Conservation (phyloP, 208 protist genomes). For the Leishmania major region DNA sequence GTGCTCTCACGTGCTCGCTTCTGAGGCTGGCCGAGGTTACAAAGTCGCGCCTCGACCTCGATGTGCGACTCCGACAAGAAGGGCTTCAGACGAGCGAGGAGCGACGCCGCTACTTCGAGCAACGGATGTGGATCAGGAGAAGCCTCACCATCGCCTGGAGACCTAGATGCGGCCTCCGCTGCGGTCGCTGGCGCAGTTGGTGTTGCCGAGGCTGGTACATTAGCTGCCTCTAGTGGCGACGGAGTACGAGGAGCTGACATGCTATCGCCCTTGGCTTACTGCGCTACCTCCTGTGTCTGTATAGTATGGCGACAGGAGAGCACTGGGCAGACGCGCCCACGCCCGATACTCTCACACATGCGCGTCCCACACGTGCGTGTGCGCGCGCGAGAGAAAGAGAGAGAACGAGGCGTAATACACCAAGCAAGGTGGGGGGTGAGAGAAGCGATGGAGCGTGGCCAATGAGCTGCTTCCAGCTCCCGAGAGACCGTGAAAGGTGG, state of each 20-base stretch:
- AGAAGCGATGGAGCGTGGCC: not conserved
- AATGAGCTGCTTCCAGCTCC: not conserved
- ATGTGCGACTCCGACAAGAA: slow-evolving; percentile 34
- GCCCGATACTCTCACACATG: not conserved
- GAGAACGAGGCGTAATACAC: not conserved
- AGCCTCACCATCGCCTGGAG: not conserved
- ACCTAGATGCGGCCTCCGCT: not conserved
- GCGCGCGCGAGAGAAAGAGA: not conserved
- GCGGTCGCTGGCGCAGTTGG: not conserved
- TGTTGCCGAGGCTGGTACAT: not conserved
- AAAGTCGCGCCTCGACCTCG: slow-evolving; percentile 78
- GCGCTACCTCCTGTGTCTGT: not conserved
- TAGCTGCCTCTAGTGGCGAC: not conserved
- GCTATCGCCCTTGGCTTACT: not conserved
- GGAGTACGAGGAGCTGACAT: not conserved
- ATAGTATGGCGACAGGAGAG: not conserved
- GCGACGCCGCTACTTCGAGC: slow-evolving; percentile 5
- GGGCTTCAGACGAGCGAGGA: slow-evolving; percentile 37
- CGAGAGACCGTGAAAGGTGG: not conserved
- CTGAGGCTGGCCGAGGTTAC: slow-evolving; percentile 28
- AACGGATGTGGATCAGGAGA: not conserved
- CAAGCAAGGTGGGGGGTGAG: not conserved
- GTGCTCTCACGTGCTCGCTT: not conserved
- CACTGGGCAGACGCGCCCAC: not conserved
- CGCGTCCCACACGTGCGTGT: not conserved